These are phyloP conservation scores for Phlegmacium glaucopus DNA, from an alignment of 768 basidiomycete species.

Conservation along the genomic window DNA sequence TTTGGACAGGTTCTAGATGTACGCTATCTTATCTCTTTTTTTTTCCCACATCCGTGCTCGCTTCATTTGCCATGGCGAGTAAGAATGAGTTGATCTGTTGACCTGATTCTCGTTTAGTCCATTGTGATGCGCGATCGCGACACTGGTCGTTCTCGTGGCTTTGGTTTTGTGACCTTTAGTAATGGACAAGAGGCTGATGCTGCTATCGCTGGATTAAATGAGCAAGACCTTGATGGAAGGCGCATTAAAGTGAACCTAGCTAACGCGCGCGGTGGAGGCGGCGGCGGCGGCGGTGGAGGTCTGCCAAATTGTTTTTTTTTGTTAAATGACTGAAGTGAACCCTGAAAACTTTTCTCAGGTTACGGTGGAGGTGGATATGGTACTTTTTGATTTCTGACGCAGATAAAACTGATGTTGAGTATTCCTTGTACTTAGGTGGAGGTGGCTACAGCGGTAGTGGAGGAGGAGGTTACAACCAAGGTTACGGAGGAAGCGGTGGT, in stretches of 20 bases:
- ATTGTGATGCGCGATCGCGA: constrained; percentile 99
- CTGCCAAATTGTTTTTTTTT: constrained; percentile 1
- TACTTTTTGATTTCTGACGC: not conserved
- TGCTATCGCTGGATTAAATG: constrained; percentile 78
- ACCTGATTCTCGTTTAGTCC: constrained; percentile 56
- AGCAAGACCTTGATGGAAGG: constrained; percentile 91
- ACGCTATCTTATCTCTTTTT: constrained; percentile 51
- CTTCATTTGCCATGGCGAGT: constrained; percentile 16
- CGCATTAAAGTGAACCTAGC: constrained; percentile 87
- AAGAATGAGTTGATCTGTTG: constrained; percentile 29
- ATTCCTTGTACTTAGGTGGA: constrained; percentile 8
- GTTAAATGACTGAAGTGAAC: too few relatives aligned
- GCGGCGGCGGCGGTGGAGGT: constrained; percentile 47
- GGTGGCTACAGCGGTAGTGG: constrained; percentile 16
- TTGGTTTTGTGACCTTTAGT: constrained; percentile 89
- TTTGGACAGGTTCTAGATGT: constrained; percentile 91
- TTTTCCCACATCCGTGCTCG: constrained; percentile 20
- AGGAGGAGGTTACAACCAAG: constrained; percentile 12
- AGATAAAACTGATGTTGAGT: not conserved
- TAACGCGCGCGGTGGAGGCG: constrained; percentile 60
- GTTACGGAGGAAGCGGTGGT: constrained; percentile 19
- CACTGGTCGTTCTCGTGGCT: constrained; percentile 94
- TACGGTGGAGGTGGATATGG: constrained; percentile 18
- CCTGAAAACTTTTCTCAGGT: constrained; percentile 8
- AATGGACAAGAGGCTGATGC: constrained; percentile 61